Base-by-base conservation (phyloP, 257 asterid genomes). In the Pogostemon cablin region DNA sequence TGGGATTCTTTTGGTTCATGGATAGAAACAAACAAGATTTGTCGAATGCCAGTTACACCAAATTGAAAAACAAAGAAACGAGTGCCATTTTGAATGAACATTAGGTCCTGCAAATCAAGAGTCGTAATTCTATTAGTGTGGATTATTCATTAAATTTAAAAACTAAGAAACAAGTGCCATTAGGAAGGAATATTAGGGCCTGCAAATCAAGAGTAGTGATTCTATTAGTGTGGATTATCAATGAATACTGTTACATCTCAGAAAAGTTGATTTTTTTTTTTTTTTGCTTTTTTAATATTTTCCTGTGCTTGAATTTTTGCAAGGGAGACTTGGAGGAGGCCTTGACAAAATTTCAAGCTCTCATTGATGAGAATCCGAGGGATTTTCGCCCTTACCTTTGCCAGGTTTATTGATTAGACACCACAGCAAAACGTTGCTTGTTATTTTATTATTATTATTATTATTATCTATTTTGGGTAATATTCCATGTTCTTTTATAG, bases 341-440 rank as follows among this genome's bases (percentile, higher is more conserved):
- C 32, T 55, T 90, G 80, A 82, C 65, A 64, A 79, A 79, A 69
- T 88, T 90, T 74, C 90, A 89, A 74, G 81, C 61, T 68, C 96
- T 93, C 68, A 81, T 90, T 57, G 79, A 82, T 65, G 97, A 90
- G 76, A 93, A 93, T 77, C 96, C 97, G n/a, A 83, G 95, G 78
- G 98, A 88, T 77, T 93, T 90, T 58, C 93, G 96, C 61, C 98
- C 97, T 59, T 93, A 88, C 68, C 85, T 90, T 52, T 93, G 96
- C 85, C 97, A 88, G 95, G 97, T 87, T 65, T 74, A 71, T 68
- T 41, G 65, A 44, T 32, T 55, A 43, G 32, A 25, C 32, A 25
- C 32, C 32, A 17, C 57, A 54, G 49, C 62, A 25, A 20, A 37
- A 4, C 17, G 7, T 60, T 39, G 37, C 70, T 48, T 15, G 15